These are phyloP conservation scores for Coemansia sp. DNA, from an alignment of 192 early-diverging fungal genomes.

Conservation along the genomic window DNA sequence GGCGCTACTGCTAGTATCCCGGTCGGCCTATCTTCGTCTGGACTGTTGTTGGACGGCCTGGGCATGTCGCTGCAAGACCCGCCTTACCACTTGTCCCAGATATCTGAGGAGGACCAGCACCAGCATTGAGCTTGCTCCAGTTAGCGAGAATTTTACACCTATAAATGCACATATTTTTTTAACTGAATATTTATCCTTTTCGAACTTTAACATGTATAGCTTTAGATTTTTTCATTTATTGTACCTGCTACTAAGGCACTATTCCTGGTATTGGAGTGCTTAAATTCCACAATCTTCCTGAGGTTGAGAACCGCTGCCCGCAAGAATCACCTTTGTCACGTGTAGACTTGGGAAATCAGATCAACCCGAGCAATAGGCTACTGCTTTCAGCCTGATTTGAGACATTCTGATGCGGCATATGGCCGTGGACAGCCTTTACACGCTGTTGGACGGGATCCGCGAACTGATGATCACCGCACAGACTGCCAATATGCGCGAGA, in stretches of 20 bases:
- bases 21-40: background rate
- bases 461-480: slow-evolving; percentile 89
- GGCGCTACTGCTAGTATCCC: slow-evolving; percentile 3
- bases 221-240: too few relatives aligned
- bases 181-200: too few relatives aligned
- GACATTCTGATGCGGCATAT: slow-evolving; percentile 85
- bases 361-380: slow-evolving; percentile 79
- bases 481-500: slow-evolving; percentile 72
- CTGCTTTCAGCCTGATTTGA: slow-evolving; percentile 81
- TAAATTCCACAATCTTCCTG: too few relatives aligned
- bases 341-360: too few relatives aligned
- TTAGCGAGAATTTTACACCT: background rate
- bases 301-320: too few relatives aligned
- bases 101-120: background rate
- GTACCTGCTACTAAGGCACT: too few relatives aligned
- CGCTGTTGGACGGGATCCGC: slow-evolving; percentile 83
- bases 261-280: too few relatives aligned
- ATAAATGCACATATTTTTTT: background rate
- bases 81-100: background rate
- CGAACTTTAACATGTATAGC: too few relatives aligned
- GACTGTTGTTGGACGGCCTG: slow-evolving; percentile 8
- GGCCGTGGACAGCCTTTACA: slow-evolving; percentile 88
- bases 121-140: background rate
- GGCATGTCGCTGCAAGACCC: slow-evolving; percentile 2
- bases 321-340: too few relatives aligned